Evolutionary conservation across 2,329 filamentous ascomycete species (phyloP).

Genomic region (Calonectria crousiana): DNA sequence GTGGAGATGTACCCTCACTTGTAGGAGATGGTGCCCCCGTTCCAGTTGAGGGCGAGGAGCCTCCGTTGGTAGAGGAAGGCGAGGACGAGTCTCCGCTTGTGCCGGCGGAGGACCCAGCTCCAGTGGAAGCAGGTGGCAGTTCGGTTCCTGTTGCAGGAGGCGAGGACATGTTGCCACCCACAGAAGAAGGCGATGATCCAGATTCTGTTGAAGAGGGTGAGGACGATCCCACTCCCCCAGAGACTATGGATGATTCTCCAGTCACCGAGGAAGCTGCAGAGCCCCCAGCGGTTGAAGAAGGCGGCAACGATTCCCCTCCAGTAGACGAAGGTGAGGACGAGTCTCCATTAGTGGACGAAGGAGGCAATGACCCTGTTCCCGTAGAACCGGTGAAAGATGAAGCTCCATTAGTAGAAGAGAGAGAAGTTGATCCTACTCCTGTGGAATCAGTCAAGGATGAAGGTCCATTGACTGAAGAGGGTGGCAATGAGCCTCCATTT

Average conservation of each 20-base stretch:
- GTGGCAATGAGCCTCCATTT: background rate
- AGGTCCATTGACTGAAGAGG: background rate
- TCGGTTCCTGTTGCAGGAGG: background rate
- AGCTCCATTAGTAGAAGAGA: background rate
- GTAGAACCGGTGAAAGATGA: background rate
- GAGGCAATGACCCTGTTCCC: background rate
- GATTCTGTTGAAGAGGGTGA: background rate
- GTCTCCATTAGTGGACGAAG: background rate
- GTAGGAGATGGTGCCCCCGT: background rate
- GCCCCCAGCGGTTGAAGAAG: background rate
- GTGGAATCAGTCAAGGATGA: background rate
- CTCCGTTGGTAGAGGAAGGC: background rate
- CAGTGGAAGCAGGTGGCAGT: background rate
- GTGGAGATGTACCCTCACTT: background rate
- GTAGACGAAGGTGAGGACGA: background rate
- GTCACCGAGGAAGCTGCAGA: background rate
- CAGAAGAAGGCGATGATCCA: background rate
- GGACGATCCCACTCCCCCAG: background rate
- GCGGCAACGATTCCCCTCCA: background rate
- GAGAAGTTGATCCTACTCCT: background rate
- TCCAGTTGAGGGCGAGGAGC: background rate
- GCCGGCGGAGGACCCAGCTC: background rate
- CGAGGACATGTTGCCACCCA: background rate
- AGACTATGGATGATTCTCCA: background rate
- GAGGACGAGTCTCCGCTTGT: background rate